Conservation (phyloP, 116 monocot species). For the Trichopus zeylanicus region DNA sequence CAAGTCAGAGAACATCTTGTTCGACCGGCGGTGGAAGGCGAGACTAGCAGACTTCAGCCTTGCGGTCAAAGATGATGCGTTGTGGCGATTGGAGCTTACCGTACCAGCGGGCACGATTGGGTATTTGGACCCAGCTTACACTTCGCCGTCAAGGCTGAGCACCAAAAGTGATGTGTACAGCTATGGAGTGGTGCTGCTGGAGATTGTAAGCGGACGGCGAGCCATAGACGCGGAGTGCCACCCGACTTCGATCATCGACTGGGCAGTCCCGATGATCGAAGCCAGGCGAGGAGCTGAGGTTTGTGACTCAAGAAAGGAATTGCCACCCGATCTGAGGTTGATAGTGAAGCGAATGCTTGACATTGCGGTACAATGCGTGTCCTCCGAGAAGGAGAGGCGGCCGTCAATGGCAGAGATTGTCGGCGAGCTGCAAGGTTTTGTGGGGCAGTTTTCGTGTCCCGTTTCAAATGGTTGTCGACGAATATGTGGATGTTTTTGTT, state of each 20-base stretch:
- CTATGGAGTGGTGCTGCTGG: constrained; percentile 56
- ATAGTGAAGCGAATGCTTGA: constrained; percentile 22
- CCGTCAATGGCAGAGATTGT: constrained; percentile 64
- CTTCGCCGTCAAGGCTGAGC: constrained; percentile 27
- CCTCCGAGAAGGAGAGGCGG: constrained; percentile 22
- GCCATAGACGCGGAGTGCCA: constrained; percentile 32
- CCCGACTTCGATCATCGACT: constrained; percentile 42
- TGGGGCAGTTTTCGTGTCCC: not conserved
- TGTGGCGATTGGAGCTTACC: not conserved
- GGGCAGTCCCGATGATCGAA: too few relatives aligned
- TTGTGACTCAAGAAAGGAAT: too few relatives aligned
- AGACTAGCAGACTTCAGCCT: constrained; percentile 86
- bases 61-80: constrained; percentile 13
- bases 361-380: constrained; percentile 49
- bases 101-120: constrained; percentile 61
- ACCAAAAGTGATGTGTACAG: constrained; percentile 60
- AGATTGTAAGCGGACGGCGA: constrained; percentile 41
- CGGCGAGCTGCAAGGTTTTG: constrained; percentile 22
- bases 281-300: too few relatives aligned
- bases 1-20: constrained; percentile 49
- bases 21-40: constrained; percentile 41
- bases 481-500: too few relatives aligned
- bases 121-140: constrained; percentile 61
- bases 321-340: not conserved
- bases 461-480: not conserved